Evolutionary conservation across 1,139 yeast genomes (phyloP).

Genomic region (Debaryomyces fabryi): DNA sequence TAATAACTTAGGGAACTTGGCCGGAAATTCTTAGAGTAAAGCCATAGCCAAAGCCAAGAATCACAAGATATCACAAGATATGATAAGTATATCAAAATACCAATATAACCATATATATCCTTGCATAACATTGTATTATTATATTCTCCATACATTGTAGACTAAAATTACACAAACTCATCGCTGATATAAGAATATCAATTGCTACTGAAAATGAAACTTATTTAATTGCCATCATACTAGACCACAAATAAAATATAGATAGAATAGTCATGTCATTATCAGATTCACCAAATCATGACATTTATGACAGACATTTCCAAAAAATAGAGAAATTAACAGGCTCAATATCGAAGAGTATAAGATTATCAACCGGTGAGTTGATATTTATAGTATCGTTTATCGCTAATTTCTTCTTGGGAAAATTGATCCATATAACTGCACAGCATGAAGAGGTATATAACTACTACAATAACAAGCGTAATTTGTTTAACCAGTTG

Average conservation of each 20-base stretch:
- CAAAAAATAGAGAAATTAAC: neutral
- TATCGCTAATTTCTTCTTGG: conserved; percentile 33
- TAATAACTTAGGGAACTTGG: neutral
- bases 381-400: conserved; percentile 32
- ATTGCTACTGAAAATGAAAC: neutral
- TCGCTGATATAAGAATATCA: neutral
- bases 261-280: neutral
- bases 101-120: neutral
- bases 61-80: neutral
- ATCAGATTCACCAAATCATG: neutral
- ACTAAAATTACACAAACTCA: neutral
- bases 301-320: conserved; percentile 11
- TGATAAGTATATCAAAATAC: neutral
- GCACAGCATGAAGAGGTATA: conserved; percentile 42
- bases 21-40: no score
- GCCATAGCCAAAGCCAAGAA: neutral
- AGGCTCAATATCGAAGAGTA: conserved; percentile 3
- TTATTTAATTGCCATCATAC: neutral
- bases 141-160: neutral
- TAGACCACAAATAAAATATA: neutral
- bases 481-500: conserved; percentile 64
- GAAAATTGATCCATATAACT: conserved; percentile 36
- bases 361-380: conserved; percentile 24
- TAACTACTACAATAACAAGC: conserved; percentile 63
- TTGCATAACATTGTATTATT: neutral